These are phyloP conservation scores for Lodderomyces theae DNA, from an alignment of 1,139 yeast genomes.

Conservation along the genomic window DNA sequence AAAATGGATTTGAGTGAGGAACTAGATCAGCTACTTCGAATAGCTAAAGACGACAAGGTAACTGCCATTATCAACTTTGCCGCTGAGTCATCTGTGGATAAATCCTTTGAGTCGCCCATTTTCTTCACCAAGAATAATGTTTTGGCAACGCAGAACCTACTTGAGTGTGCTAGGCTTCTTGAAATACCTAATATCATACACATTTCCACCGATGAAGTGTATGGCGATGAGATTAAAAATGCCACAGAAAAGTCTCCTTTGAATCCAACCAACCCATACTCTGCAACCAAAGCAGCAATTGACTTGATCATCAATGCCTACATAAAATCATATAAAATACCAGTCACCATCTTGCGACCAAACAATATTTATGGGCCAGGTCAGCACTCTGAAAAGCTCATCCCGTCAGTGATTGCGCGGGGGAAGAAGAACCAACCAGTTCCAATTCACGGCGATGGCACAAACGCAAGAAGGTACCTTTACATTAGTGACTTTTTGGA, in stretches of 20 bases:
- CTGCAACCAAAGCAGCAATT: constrained; percentile 58
- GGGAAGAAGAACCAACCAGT: constrained; percentile 20
- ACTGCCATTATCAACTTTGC: constrained; percentile 51
- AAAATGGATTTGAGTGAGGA: constrained; percentile 39
- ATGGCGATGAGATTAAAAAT: constrained; percentile 41
- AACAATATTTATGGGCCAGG: constrained; percentile 58
- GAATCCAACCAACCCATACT: constrained; percentile 57
- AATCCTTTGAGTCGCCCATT: constrained; percentile 47
- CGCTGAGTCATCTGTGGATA: constrained; percentile 59
- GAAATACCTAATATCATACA: constrained; percentile 35
- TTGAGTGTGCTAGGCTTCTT: constrained; percentile 40
- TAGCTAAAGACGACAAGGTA: constrained; percentile 17
- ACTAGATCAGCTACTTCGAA: constrained; percentile 11
- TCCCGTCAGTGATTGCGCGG: constrained; percentile 32
- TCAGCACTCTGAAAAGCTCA: constrained; percentile 57
- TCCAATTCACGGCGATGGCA: constrained; percentile 50
- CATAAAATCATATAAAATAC: constrained; percentile 41
- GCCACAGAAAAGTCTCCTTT: constrained; percentile 29
- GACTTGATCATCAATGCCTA: constrained; percentile 53
- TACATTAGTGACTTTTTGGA: constrained; percentile 48
- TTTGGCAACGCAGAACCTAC: constrained; percentile 47
- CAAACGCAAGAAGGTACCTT: constrained; percentile 44
- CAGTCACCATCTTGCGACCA: constrained; percentile 45
- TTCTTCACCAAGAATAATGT: constrained; percentile 49
- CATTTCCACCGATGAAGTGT: constrained; percentile 63